Evolutionary conservation across 768 basidiomycete species (phyloP).

Genomic region (Leccinum barrowsii): DNA sequence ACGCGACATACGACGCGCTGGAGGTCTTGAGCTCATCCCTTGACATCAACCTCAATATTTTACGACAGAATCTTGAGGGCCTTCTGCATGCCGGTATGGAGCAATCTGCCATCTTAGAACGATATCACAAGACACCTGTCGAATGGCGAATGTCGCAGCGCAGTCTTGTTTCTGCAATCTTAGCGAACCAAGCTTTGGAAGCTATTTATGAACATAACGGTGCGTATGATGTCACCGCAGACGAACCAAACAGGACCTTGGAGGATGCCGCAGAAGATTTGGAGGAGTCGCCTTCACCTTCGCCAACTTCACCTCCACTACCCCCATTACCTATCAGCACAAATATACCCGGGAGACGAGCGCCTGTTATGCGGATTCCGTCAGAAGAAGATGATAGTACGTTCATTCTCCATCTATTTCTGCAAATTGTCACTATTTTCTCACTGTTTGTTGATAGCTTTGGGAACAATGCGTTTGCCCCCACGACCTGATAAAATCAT

Average conservation of each 20-base stretch:
- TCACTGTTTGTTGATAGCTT: conserved; percentile 9
- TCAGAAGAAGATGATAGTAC: conserved; percentile 20
- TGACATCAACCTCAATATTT: conserved; percentile 32
- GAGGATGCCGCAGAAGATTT: conserved; percentile 11
- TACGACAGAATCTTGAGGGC: conserved; percentile 37
- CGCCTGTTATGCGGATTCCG: not conserved
- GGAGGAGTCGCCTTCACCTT: not conserved
- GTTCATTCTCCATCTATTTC: not conserved
- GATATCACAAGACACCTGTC: conserved; percentile 38
- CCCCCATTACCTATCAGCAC: conserved; percentile 13
- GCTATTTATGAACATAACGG: conserved; percentile 13
- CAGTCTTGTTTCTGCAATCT: conserved; percentile 31
- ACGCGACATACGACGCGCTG: conserved; percentile 26
- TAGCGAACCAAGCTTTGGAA: conserved; percentile 20
- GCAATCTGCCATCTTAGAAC: conserved; percentile 37
- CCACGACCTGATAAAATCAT: conserved; percentile 39
- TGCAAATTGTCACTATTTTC: not conserved
- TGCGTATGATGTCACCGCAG: conserved; percentile 4
- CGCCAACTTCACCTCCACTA: conserved; percentile 1
- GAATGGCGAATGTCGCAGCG: conserved; percentile 47
- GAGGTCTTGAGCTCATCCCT: conserved; percentile 30
- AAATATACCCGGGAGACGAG: not conserved
- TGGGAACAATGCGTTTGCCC: conserved; percentile 13
- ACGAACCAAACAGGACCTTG: conserved; percentile 11
- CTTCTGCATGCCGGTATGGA: conserved; percentile 38